Evolutionary conservation across 495 filamentous ascomycete species (phyloP), one percentile per base, ranked within the genome.

Genomic region (Aspergillus biplanus): DNA sequence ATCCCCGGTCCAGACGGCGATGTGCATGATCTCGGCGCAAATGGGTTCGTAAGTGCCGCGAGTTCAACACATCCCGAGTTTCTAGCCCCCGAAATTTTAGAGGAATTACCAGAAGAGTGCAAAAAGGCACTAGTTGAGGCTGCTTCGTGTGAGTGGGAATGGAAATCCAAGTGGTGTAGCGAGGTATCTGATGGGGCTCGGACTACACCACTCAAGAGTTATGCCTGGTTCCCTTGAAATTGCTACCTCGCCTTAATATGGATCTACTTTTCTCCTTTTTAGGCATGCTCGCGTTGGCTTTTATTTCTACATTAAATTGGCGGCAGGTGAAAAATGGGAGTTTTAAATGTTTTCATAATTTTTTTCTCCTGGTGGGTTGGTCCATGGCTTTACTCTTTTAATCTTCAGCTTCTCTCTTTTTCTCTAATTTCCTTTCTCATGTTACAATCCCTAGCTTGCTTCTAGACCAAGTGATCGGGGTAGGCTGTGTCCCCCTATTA

Each of bases 151-250:
- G 91, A 96, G 68, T 73, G 71, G 49, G 74, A 82, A 50, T 97
- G 93, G 93, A 92, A 91, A 75, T 74, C 71, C 15, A 82, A 74
- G 33, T 95, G 91, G 91, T 81, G 81, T 35, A 81, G 81, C 4
- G 92, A 96, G 71, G 74, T 71, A 6, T 65, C 73, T 6, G 83
- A 84, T 62, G 80, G 78, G 8, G 58, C 74, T 37, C 75, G 87
- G 16, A 73, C 73, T 13, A 75, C 73, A 31, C 75, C 86, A 12
- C 76, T 79, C 44, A 84, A 88, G 69, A 81, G 77, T 53, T 84
- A 82, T 65, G 74, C 77, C 7, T 82, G 79, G 79, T 78, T 72
- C 56, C 77, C 78, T 16, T 82, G 61, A 46, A 42, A 6, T 32
- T 63, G 42, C 16, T 31, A 44, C 6, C 33, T 57, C 35, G 13